Evolutionary conservation across 1,284 basidiomycete genomes (phyloP).

Genomic region (Tausonia pullulans): DNA sequence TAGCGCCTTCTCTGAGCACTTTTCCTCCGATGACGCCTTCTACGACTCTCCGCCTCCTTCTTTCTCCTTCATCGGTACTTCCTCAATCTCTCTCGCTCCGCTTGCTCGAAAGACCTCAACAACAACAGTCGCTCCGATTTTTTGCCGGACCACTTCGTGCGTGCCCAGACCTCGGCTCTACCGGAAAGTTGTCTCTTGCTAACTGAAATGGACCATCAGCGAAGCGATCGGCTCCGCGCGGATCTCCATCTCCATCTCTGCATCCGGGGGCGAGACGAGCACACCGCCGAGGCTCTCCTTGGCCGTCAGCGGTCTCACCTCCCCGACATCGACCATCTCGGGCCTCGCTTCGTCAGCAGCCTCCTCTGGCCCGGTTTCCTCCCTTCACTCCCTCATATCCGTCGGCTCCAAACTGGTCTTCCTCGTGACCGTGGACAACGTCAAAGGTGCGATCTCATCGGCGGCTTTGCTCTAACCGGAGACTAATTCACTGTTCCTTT

Average conservation of each 20-base stretch:
- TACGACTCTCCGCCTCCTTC: slow-evolving; percentile 72
- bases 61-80: slow-evolving; percentile 84
- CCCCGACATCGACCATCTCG: slow-evolving; percentile 22
- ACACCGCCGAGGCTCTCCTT: slow-evolving; percentile 49
- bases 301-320: slow-evolving; percentile 20
- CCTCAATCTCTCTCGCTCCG: slow-evolving; percentile 68
- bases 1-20: slow-evolving; percentile 73
- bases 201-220: slow-evolving; percentile 29
- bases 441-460: slow-evolving; percentile 59
- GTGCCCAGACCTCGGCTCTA: background rate
- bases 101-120: slow-evolving; percentile 68
- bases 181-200: too few species aligned
- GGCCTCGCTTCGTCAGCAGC: too few species aligned
- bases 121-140: slow-evolving; percentile 64
- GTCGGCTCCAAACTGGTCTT: slow-evolving; percentile 69
- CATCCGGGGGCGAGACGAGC: too few species aligned
- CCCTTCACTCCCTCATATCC: slow-evolving; percentile 23
- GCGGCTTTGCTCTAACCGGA: too few species aligned
- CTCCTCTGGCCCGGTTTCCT: too few species aligned
- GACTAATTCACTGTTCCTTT: too few species aligned
- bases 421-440: slow-evolving; percentile 66
- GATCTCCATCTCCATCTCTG: slow-evolving; percentile 57
- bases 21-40: slow-evolving; percentile 86
- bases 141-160: slow-evolving; percentile 64
- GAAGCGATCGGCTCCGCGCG: slow-evolving; percentile 88